These are phyloP conservation scores for Metschnikowia anglica DNA, from an alignment of 805 yeast species.

Conservation along the genomic window DNA sequence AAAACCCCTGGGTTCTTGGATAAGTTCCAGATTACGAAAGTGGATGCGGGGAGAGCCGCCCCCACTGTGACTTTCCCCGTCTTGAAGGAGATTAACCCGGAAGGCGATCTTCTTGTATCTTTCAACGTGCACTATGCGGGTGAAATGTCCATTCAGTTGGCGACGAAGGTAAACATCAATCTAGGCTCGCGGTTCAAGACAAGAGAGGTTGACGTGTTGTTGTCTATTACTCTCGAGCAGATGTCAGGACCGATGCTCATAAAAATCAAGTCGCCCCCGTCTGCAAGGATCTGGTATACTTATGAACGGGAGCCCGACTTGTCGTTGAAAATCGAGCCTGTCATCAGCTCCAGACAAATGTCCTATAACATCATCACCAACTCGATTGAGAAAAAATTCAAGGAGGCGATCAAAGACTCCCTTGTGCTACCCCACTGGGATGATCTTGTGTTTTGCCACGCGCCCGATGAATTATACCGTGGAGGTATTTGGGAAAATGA, in stretches of 20 bases:
- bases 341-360: conserved; percentile 81
- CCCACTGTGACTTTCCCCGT: conserved; percentile 78
- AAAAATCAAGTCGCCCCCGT: conserved; percentile 83
- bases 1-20: conserved; percentile 87
- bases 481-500: conserved; percentile 89
- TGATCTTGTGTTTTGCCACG: conserved; percentile 70
- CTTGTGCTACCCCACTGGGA: conserved; percentile 88
- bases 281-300: conserved; percentile 87
- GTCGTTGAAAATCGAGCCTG: conserved; percentile 79
- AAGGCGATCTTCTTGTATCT: conserved; percentile 68
- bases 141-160: conserved; percentile 67
- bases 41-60: conserved; percentile 75
- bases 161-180: conserved; percentile 76
- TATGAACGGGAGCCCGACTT: conserved; percentile 77
- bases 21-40: conserved; percentile 69
- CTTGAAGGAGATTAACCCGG: conserved; percentile 68
- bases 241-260: conserved; percentile 73
- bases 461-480: conserved; percentile 69
- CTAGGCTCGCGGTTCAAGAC: conserved; percentile 74
- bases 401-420: conserved; percentile 75
- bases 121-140: conserved; percentile 71
- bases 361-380: conserved; percentile 78
- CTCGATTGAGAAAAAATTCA: conserved; percentile 71
- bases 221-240: conserved; percentile 65
- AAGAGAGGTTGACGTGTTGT: conserved; percentile 70